phyloP scores from a whole-genome alignment of 23 red algal species.

The Gracilaria domingensis region DNA sequence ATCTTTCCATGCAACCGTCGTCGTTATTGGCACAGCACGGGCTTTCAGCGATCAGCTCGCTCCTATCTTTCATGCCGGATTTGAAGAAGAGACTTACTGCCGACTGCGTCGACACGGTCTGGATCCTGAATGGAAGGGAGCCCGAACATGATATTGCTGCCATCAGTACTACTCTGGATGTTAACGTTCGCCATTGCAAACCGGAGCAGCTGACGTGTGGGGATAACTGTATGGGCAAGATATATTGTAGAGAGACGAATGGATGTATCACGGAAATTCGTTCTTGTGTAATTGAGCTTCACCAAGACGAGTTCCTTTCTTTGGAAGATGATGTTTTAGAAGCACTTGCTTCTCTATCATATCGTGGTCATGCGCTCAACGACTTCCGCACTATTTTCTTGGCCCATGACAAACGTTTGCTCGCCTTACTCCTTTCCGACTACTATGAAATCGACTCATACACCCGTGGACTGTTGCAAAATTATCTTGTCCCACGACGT shows the following conservation, averaged over 20 bases:
- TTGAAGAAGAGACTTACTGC: constrained; percentile 1
- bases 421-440: neutral
- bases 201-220: neutral
- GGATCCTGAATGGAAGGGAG: constrained; percentile 14
- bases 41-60: constrained; percentile 1
- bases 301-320: constrained; percentile 15
- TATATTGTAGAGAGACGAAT: constrained; percentile 5
- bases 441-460: neutral
- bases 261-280: constrained; percentile 6
- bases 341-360: constrained; percentile 6
- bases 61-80: constrained; percentile 7
- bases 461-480: constrained; percentile 4
- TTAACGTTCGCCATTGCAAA: constrained; percentile 1
- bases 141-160: neutral
- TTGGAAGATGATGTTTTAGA: constrained; percentile 19
- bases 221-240: neutral
- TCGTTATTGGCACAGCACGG: neutral
- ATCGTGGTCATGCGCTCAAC: neutral
- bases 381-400: constrained; percentile 37
- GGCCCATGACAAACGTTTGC: constrained; percentile 28
- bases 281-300: constrained; percentile 15
- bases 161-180: neutral
- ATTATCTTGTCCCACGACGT: constrained; percentile 3
- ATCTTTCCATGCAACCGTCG: neutral
- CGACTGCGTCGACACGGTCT: constrained; percentile 8